Conservation (phyloP, 306 rosid species). For the Prunus kanzakura region DNA sequence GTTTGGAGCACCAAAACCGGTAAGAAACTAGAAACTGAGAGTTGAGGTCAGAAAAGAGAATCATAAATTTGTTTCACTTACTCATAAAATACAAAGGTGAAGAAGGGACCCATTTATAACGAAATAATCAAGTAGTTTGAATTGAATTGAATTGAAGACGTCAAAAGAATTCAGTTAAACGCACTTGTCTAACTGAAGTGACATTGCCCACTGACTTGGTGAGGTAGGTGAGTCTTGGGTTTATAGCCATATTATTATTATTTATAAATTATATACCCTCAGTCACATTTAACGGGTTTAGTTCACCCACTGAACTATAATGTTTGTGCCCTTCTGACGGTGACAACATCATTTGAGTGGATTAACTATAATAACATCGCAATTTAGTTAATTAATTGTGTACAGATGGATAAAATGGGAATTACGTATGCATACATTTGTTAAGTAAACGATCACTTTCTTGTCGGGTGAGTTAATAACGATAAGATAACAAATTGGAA, state of each 20-base stretch:
- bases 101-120: neutral
- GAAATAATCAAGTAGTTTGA: neutral
- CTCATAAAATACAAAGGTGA: constrained; percentile 12
- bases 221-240: constrained; percentile 51
- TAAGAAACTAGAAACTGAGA: constrained; percentile 4
- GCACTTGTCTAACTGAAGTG: constrained; percentile 57
- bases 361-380: neutral
- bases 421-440: neutral
- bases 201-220: constrained; percentile 47
- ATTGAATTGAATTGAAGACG: constrained; percentile 16
- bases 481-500: neutral
- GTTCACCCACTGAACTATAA: constrained; percentile 77
- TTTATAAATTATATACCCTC: neutral
- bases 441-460: neutral
- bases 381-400: no score
- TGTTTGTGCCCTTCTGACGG: constrained; percentile 9
- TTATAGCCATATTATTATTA: neutral
- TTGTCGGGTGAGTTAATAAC: neutral
- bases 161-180: constrained; percentile 56
- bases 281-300: constrained; percentile 49
- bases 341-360: neutral
- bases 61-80: constrained; percentile 6
- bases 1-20: constrained; percentile 40
- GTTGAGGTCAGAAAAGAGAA: neutral
- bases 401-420: neutral